Percentiles rank a stretch among this genome's conserved stretches.
Conservation (phyloP, 2,329 filamentous ascomycete genomes). For the Penicillium sp. region DNA sequence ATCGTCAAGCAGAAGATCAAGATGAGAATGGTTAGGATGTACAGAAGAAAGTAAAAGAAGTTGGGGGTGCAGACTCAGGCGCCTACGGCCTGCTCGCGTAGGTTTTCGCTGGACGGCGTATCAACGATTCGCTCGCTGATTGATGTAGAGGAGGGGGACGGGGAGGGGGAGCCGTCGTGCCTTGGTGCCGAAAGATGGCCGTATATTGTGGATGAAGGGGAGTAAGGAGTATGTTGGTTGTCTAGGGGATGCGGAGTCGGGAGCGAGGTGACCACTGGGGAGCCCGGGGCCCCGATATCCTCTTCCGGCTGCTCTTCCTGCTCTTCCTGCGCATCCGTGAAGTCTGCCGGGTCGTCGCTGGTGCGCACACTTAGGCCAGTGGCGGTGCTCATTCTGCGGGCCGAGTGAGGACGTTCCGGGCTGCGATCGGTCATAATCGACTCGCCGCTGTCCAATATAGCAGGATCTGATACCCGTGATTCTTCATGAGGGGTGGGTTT, state of each 20-base stretch:
- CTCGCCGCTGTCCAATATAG: conserved; percentile 24
- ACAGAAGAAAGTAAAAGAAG: conserved; percentile 11
- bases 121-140: conserved; percentile 17
- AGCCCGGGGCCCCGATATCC: conserved; percentile 1
- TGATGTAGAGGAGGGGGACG: conserved; percentile 15
- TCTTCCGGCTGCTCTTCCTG: conserved; percentile 15
- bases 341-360: conserved; percentile 22
- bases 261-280: neutral
- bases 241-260: neutral
- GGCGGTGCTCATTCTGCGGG: conserved; percentile 63
- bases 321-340: conserved; percentile 22
- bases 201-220: conserved; percentile 8
- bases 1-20: conserved; percentile 13
- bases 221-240: neutral
- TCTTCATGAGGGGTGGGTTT: conserved; percentile 46
- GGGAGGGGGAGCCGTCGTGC: conserved; percentile 11
- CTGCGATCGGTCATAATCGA: conserved; percentile 26
- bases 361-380: conserved; percentile 55
- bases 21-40: conserved; percentile 17
- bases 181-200: conserved; percentile 12
- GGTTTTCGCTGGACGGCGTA: conserved; percentile 19
- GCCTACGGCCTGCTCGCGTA: conserved; percentile 21
- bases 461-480: conserved; percentile 33
- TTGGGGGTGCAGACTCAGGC: conserved; percentile 7
- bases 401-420: conserved; percentile 58